A percentile compares a stretch with the other conserved stretches of the same genome.
Evolutionary conservation across 805 yeast genomes (phyloP).

Genomic region (Kodamaea kaohsiungensis): DNA sequence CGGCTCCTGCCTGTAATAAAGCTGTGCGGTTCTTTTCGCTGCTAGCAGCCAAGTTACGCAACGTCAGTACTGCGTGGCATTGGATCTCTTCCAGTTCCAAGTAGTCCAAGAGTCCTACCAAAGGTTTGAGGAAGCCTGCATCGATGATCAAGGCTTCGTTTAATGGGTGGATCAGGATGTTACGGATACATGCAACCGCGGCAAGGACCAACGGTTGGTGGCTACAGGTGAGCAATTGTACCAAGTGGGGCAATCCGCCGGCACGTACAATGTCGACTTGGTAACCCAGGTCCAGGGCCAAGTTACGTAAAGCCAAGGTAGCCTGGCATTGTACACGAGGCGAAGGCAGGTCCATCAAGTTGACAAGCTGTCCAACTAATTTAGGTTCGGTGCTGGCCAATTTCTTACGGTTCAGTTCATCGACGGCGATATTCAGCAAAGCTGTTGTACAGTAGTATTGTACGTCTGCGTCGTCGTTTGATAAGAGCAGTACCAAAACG

Average conservation of each 20-base stretch:
- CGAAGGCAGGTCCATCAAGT: constrained; percentile 87
- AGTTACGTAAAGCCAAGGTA: constrained; percentile 89
- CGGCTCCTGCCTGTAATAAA: constrained; percentile 92
- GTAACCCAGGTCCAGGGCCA: constrained; percentile 94
- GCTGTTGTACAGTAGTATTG: constrained; percentile 99
- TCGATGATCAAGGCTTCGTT: constrained; percentile 95
- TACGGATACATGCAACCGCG: constrained; percentile 97
- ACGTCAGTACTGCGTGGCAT: constrained; percentile 96
- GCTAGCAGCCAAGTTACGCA: constrained; percentile 94
- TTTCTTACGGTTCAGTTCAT: constrained; percentile 84
- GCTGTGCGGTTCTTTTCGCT: constrained; percentile 91
- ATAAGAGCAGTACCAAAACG: constrained; percentile 81
- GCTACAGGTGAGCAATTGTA: constrained; percentile 82
- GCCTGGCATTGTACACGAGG: constrained; percentile 99
- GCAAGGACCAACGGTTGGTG: constrained; percentile 93
- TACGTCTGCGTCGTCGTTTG: constrained; percentile 91
- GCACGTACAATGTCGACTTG: constrained; percentile 95
- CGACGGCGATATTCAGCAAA: constrained; percentile 94
- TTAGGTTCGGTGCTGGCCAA: constrained; percentile 91
- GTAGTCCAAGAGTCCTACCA: constrained; percentile 80
- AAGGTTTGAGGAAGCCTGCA: constrained; percentile 92
- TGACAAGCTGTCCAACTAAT: constrained; percentile 82
- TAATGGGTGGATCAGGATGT: constrained; percentile 93
- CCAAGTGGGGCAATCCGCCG: constrained; percentile 92
- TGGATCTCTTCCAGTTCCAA: constrained; percentile 93